Conservation (phyloP, 169 alveolate genomes). For the Plasmodium gonderi region DNA sequence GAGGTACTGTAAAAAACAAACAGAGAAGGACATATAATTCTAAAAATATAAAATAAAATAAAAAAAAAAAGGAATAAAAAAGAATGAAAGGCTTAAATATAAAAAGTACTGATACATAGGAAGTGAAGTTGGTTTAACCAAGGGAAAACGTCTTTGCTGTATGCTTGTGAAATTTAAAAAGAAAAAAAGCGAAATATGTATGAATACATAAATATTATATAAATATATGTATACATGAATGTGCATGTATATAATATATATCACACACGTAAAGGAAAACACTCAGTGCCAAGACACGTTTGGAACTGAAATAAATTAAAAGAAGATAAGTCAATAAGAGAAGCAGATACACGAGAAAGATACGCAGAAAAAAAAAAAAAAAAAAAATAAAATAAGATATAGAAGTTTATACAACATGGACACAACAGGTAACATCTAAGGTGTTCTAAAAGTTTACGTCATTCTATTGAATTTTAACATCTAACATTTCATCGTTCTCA, state of each 20-base stretch:
- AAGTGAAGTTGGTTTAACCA: background rate
- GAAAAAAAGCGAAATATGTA: background rate
- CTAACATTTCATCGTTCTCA: background rate
- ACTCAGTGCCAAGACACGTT: background rate
- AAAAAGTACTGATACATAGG: background rate
- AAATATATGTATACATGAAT: background rate
- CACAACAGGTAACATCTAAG: conserved; percentile 17
- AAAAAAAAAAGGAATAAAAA: background rate
- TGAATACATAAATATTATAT: no score
- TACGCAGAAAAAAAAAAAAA: no score
- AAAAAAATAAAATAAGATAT: background rate
- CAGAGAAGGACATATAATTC: no score
- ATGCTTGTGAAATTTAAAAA: background rate
- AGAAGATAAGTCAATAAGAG: background rate
- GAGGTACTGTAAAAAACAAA: background rate
- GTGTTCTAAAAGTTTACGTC: background rate
- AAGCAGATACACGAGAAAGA: background rate
- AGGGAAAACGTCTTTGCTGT: background rate
- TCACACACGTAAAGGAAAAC: background rate
- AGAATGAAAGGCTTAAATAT: background rate
- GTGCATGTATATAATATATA: conserved; percentile 4
- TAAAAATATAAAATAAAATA: background rate
- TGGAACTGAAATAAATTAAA: background rate
- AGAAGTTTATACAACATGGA: conserved; percentile 10
- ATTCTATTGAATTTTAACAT: background rate